phyloP scores from a whole-genome alignment of 2,329 filamentous ascomycete genomes.

The Pseudomassariella vexata region DNA sequence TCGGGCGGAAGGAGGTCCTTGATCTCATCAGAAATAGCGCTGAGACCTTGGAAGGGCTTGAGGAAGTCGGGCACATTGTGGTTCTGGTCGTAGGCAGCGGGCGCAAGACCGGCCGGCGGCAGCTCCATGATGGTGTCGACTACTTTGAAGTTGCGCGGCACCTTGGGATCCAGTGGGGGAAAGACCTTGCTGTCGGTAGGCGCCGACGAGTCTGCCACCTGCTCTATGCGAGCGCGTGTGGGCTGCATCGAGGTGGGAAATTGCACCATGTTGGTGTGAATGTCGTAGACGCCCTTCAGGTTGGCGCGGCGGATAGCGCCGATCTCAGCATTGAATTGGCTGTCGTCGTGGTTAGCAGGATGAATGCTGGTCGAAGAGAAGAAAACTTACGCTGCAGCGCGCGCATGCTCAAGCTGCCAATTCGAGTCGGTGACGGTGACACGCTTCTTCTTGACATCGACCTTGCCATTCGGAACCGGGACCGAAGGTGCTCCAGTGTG shows the following conservation, averaged over 20 bases:
- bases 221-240: slow-evolving; percentile 77
- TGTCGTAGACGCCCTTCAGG: slow-evolving; percentile 76
- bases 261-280: slow-evolving; percentile 89
- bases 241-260: slow-evolving; percentile 86
- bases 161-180: slow-evolving; percentile 39
- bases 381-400: slow-evolving; percentile 71
- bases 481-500: slow-evolving; percentile 74
- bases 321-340: slow-evolving; percentile 77
- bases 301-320: slow-evolving; percentile 63
- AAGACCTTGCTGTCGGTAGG: slow-evolving; percentile 30
- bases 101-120: slow-evolving; percentile 39
- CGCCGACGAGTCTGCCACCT: slow-evolving; percentile 37
- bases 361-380: background rate
- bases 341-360: too few species aligned
- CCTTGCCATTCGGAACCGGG: slow-evolving; percentile 70
- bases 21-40: slow-evolving; percentile 60
- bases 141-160: slow-evolving; percentile 52
- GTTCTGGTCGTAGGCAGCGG: slow-evolving; percentile 34
- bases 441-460: slow-evolving; percentile 75
- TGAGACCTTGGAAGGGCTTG: slow-evolving; percentile 53
- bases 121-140: slow-evolving; percentile 50
- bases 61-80: slow-evolving; percentile 41
- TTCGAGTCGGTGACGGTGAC: slow-evolving; percentile 89
- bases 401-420: slow-evolving; percentile 94
- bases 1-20: slow-evolving; percentile 60